Evolutionary conservation across 208 protist genomes (phyloP).

Genomic region (Endotrypanum monterogeii): DNA sequence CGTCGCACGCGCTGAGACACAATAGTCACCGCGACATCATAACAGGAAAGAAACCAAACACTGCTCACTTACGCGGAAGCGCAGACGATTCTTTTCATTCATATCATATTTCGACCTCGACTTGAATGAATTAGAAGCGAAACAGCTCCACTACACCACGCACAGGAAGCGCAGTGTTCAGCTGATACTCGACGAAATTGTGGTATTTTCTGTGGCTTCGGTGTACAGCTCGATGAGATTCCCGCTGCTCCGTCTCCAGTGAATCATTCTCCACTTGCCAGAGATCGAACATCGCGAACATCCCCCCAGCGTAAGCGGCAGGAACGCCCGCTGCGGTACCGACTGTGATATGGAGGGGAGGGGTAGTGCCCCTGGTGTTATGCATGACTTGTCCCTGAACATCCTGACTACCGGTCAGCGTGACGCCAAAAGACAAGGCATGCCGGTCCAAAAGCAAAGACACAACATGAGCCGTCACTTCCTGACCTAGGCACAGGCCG

Average conservation of each 20-base stretch:
- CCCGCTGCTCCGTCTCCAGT: slow-evolving; percentile 26
- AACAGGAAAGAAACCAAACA: slow-evolving; percentile 1
- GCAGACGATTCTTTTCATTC: background rate
- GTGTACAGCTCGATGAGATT: slow-evolving; percentile 26
- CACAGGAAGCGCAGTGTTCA: slow-evolving; percentile 20
- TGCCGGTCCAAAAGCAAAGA: slow-evolving; percentile 72
- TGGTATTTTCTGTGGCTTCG: slow-evolving; percentile 85
- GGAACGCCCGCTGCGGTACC: slow-evolving; percentile 33
- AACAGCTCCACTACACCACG: slow-evolving; percentile 25
- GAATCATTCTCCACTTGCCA: slow-evolving; percentile 60
- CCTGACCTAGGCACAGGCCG: slow-evolving; percentile 30
- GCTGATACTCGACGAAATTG: slow-evolving; percentile 64
- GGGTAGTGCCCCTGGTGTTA: background rate
- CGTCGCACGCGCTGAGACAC: background rate
- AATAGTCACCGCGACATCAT: background rate
- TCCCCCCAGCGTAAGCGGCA: slow-evolving; percentile 50
- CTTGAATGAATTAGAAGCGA: background rate
- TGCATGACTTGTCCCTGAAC: slow-evolving; percentile 13
- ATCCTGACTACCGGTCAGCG: slow-evolving; percentile 4
- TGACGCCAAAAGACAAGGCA: slow-evolving; percentile 56
- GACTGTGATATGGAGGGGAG: slow-evolving; percentile 72
- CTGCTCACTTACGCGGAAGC: background rate
- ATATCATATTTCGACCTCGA: background rate
- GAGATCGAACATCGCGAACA: slow-evolving; percentile 55
- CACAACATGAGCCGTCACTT: slow-evolving; percentile 39